Evolutionary conservation across 805 yeast genomes (phyloP), one percentile per base, ranked within the genome.

Genomic region (Brettanomyces anomalus): DNA sequence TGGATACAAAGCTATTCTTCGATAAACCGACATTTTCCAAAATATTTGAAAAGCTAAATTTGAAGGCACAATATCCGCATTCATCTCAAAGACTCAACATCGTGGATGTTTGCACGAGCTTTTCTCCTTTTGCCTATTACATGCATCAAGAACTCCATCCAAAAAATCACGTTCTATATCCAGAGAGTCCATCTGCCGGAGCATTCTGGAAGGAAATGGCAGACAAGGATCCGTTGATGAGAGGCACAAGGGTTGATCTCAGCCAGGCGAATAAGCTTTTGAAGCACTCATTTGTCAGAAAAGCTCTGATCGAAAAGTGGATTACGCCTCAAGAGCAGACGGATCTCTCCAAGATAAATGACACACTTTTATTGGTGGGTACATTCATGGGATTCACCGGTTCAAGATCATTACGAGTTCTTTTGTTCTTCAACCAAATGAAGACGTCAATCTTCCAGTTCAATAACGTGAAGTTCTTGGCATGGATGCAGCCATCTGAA

Each of bases 131-230:
- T 51, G 72, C 89, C 0, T 66, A 79, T 1, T 73, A 79, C 47
- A 53, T 89, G n/a, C 70, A 84, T 56, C 69, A 77, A 42, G 66
- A 65, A 26, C 61, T 82, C 13, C 61, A 71, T 33, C 96, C 96
- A 0, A 58, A 63, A 30, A 75, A 71, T 21, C 88, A 88, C 53
- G 51, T 82, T 0, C 48, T 86, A 4, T 62, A 85, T 20, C 56
- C 63, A 3, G 57, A 53, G 14, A 48, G 49, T 18, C 40, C 39
- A 8, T 32, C 46, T 7, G 43, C 48, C n/a, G 43, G 36, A 26
- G 50, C 43, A 36, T 58, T 50, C 46, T 56, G 61, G 65, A 37
- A 47, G 6, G 36, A 42, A n/a, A 42, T 52, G 33, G 33, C 38
- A 15, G 16, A 39, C 3, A 26, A n/a, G 3, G 52, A 52, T 36